Evolutionary conservation across 2,329 filamentous ascomycete genomes (phyloP), one percentile per base, ranked within the genome.

Genomic region (Scortechinia acanthostroma): DNA sequence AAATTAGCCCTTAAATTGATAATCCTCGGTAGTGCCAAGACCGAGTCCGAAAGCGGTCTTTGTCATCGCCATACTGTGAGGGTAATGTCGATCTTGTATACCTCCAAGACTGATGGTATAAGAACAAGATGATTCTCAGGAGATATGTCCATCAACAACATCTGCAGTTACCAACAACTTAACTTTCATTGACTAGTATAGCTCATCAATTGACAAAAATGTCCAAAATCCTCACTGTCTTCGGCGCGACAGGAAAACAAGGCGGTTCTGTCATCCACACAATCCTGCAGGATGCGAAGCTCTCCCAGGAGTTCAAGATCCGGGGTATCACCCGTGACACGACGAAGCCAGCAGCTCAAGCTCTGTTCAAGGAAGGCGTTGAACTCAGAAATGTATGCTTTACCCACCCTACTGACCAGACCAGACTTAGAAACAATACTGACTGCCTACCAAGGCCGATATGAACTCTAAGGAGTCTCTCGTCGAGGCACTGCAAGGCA

Each of bases 211-310:
- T n/a, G 25, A 10, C 25, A 10, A 30, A 10, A 30, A 55, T 52
- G 51, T 50, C 48, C 1, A 65, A 56, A 44, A 48, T 63, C 37
- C 45, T 65, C 14, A 58, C 57, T 13, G 65, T 71, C n/a, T 72
- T 73, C 43, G 70, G 70, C 21, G 68, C 68, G 44, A 73, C 71
- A 2, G 71, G 70, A 46, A 63, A 65, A 48, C 71, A 76, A 53
- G 73, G 71, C 35, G 66, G 66, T 25, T 71, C 69, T 22, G 68
- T 75, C 22, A 60, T 73, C 46, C 49, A 55, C 2, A 57, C 60
- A 44, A 61, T 75, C 49, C 68, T 76, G 48, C 61, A 60, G 45
- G 67, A 76, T 58, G 53, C 71, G 2, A 55, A 52, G n/a, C 62
- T 73, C 15, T 66, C 62, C 28, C 58, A 64, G 22, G 56, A 66